Evolutionary conservation across 2,329 filamentous ascomycete species (phyloP).

Genomic region (Monilinia fructigena): DNA sequence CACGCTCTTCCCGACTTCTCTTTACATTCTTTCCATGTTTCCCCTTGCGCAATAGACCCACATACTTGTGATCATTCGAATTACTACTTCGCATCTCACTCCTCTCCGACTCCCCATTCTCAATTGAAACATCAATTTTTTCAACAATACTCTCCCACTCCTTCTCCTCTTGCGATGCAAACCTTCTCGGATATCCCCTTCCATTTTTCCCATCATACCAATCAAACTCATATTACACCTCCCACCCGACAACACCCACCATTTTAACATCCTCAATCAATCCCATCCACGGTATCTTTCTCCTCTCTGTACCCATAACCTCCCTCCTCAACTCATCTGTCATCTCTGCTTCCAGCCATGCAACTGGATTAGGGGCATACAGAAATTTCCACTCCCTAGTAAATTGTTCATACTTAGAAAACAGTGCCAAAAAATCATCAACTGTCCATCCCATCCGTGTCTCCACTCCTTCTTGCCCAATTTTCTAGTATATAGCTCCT

Average conservation of each 20-base stretch:
- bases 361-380: not conserved
- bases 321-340: conserved; percentile 1
- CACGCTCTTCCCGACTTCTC: not conserved
- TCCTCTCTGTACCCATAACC: not conserved
- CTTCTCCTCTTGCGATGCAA: not conserved
- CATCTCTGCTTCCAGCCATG: conserved; percentile 1
- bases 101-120: not conserved
- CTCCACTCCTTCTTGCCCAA: not conserved
- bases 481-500: not conserved
- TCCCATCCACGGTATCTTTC: not conserved
- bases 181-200: not conserved
- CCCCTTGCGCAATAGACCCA: not conserved
- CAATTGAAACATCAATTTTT: not conserved
- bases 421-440: not conserved
- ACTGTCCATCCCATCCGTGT: not conserved
- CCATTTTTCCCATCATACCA: conserved; percentile 1
- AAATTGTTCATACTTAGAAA: conserved; percentile 3
- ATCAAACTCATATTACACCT: not conserved
- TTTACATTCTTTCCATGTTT: not conserved
- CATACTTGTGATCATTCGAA: not conserved
- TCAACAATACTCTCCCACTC: too few relatives aligned
- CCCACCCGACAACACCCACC: not conserved
- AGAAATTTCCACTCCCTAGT: conserved; percentile 1
- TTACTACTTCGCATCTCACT: not conserved
- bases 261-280: not conserved